Evolutionary conservation across 2,329 filamentous ascomycete species (phyloP).

Genomic region (Apiospora phragmitis): DNA sequence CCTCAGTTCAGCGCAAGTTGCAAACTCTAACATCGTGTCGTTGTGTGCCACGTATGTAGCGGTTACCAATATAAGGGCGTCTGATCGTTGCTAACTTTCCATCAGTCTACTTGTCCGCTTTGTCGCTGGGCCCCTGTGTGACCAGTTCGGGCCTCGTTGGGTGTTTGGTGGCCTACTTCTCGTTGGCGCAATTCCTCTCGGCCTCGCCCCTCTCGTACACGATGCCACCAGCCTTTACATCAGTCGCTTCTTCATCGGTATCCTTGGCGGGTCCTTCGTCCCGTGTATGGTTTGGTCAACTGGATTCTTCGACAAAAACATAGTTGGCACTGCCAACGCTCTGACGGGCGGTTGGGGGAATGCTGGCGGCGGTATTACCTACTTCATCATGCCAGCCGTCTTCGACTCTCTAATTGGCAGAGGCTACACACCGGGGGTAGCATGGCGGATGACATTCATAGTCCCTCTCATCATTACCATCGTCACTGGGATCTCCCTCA

Average conservation of each 20-base stretch:
- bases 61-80: not conserved
- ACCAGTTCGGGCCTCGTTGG: conserved; percentile 76
- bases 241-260: conserved; percentile 78
- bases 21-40: conserved; percentile 90
- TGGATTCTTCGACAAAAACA: conserved; percentile 89
- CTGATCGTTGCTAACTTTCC: not conserved
- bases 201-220: conserved; percentile 75
- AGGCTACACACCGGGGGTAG: conserved; percentile 63
- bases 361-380: conserved; percentile 85
- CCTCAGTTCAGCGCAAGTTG: conserved; percentile 69
- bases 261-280: conserved; percentile 77
- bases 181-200: conserved; percentile 76
- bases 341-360: conserved; percentile 85
- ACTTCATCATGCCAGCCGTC: conserved; percentile 90
- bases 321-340: conserved; percentile 86
- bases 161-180: conserved; percentile 81
- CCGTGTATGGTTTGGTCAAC: conserved; percentile 93
- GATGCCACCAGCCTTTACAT: conserved; percentile 67
- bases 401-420: conserved; percentile 72
- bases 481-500: conserved; percentile 63
- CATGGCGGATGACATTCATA: conserved; percentile 84
- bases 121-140: conserved; percentile 80
- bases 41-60: conserved; percentile 62
- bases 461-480: conserved; percentile 80
- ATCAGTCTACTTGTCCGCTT: conserved; percentile 71